Evolutionary conservation across 106 monocot species (phyloP).

Genomic region (Allium fistulosum): DNA sequence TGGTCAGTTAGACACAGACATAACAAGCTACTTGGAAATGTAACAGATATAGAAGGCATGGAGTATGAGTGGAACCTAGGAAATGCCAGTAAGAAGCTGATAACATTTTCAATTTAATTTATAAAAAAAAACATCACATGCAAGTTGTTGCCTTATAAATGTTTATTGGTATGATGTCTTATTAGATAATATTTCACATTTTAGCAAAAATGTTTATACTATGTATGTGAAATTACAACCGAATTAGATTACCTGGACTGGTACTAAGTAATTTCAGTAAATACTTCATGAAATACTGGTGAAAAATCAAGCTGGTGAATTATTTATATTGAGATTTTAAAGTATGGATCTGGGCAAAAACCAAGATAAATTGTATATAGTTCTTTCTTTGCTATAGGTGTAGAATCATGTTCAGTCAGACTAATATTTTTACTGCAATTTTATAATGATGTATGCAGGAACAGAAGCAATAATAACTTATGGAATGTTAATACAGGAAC

Average conservation of each 20-base stretch:
- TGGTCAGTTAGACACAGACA: background rate
- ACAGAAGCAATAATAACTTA: too few species aligned
- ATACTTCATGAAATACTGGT: too few species aligned
- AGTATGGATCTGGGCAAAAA: background rate
- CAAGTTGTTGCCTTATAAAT: too few species aligned
- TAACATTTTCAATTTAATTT: slow-evolving; percentile 5
- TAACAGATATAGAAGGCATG: background rate
- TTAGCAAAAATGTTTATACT: background rate
- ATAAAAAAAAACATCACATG: too few species aligned
- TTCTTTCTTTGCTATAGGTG: background rate
- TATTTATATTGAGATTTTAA: too few species aligned
- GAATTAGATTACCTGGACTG: background rate
- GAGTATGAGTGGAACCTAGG: slow-evolving; percentile 9
- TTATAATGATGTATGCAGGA: too few species aligned
- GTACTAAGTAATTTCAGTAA: background rate
- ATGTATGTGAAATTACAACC: background rate
- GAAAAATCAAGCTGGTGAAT: background rate
- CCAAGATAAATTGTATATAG: background rate
- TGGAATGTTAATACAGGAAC: too few species aligned
- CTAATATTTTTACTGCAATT: too few species aligned
- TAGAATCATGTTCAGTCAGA: too few species aligned
- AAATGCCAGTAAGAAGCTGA: slow-evolving; percentile 5
- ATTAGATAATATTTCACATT: background rate
- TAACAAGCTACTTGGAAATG: slow-evolving; percentile 11
- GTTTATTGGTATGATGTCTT: background rate